Evolutionary conservation across 2,329 filamentous ascomycete species (phyloP).

Genomic region (Phialocephala subalpina): DNA sequence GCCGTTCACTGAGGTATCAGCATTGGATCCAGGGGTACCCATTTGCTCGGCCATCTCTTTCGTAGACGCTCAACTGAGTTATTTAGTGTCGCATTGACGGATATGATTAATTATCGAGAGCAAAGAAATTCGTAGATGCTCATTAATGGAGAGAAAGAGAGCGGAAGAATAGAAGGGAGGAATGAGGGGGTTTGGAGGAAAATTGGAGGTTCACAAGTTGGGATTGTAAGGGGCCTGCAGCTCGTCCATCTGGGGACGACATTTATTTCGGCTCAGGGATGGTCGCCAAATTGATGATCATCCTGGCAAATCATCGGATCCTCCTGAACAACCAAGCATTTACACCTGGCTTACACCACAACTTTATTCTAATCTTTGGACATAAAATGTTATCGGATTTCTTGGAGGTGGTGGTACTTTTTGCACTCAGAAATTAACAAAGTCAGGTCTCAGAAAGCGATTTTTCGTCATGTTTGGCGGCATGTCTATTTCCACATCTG

Average conservation of each 20-base stretch:
- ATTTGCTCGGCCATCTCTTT: conserved; percentile 44
- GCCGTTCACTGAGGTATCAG: conserved; percentile 43
- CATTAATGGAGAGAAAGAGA: not conserved
- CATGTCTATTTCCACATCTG: conserved; percentile 1
- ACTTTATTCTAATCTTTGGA: not conserved
- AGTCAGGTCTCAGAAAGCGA: not conserved
- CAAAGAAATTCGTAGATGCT: not conserved
- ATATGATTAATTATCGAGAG: not conserved
- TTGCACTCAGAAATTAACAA: not conserved
- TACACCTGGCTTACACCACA: conserved; percentile 1
- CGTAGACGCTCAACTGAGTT: conserved; percentile 20
- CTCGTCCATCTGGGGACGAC: conserved; percentile 14
- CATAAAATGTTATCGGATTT: not conserved
- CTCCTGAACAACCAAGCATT: not conserved
- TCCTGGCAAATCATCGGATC: conserved; percentile 17
- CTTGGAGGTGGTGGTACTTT: not conserved
- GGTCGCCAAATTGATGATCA: conserved; percentile 3
- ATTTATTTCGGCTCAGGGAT: conserved; percentile 32
- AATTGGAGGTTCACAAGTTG: conserved; percentile 13
- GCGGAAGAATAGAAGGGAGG: conserved; percentile 10
- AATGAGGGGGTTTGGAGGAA: conserved; percentile 15
- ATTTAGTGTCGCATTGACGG: conserved; percentile 38
- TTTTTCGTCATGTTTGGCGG: not conserved
- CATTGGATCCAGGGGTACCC: conserved; percentile 44
- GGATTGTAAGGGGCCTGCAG: conserved; percentile 35